Evolutionary conservation across 306 rosid genomes (phyloP).

Genomic region (Cucumis melo): DNA sequence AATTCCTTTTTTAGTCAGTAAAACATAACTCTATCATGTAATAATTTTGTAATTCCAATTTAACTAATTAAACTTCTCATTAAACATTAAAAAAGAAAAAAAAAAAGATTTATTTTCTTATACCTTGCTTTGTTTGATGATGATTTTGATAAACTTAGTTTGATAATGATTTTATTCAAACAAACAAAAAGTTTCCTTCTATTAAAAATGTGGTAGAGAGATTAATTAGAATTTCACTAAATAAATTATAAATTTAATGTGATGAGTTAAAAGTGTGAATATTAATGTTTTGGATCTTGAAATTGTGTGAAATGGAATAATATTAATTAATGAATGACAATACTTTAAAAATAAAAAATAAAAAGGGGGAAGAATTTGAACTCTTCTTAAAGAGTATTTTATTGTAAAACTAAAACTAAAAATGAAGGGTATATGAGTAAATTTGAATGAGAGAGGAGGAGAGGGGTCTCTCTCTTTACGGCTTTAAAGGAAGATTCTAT

Average conservation of each 20-base stretch:
- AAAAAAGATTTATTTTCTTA: too few relatives aligned
- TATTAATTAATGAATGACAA: too few relatives aligned
- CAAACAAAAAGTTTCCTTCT: too few relatives aligned
- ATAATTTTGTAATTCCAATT: not conserved
- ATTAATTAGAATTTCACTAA: too few relatives aligned
- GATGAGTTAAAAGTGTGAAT: not conserved
- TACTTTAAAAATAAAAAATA: too few relatives aligned
- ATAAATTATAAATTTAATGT: too few relatives aligned
- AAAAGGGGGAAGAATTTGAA: not conserved
- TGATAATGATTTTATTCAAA: too few relatives aligned
- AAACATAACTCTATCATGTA: not conserved
- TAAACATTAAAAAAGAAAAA: not conserved
- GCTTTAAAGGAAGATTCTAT: slow-evolving; percentile 62
- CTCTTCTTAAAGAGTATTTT: not conserved
- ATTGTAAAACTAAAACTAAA: not conserved
- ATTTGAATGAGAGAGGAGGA: not conserved
- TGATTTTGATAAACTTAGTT: too few relatives aligned
- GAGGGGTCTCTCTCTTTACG: not conserved
- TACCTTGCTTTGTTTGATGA: too few relatives aligned
- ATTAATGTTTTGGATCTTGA: not conserved
- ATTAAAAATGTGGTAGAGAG: too few relatives aligned
- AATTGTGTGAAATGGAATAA: too few relatives aligned
- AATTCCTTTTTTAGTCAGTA: not conserved
- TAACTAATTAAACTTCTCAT: not conserved
- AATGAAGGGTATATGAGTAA: not conserved